Evolutionary conservation across 2,329 filamentous ascomycete genomes (phyloP), one percentile per base, ranked within the genome.

Genomic region (Colletotrichum sansevieriae): DNA sequence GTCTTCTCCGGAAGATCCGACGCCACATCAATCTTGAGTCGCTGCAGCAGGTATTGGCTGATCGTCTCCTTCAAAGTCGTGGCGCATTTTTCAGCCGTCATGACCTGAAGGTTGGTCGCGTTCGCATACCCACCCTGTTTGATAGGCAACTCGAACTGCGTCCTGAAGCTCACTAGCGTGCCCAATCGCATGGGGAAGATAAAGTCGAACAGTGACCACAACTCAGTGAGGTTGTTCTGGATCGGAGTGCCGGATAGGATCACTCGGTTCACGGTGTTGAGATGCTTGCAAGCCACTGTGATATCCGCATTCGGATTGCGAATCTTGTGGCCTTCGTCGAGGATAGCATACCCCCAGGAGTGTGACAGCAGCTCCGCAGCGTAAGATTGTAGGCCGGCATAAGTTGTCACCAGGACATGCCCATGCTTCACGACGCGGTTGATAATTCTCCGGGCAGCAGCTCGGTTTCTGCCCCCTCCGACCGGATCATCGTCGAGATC

Each of bases 141-240:
- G 77, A 99, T 99, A 0, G 96, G 96, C 43, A 97, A 92, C 76
- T 98, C 96, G 72, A 99, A 98, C 70, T 97, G 91, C 68, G 91
- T 91, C 52, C 94, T 89, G 77, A 99, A 99, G 71, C 92, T 94
- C 66, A 98, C 92, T 12, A 98, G 84, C 0, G 93, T 98, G 0
- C 96, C 97, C 6, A 99, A 83, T 13, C 95, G 91, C 93, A 98
- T 98, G 0, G 97, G 96, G 71, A 94, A 98, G 65, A 98, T 92
- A 76, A 99, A 99, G 77, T 99, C 97, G 76, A 99, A 98, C 0
- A 99, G 83, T 0, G 95, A 98, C 95, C 96, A 99, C 0, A 99
- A 83, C 77, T 99, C 97, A 0, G 92, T 91, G 29, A 99, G 82
- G 71, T 98, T 98, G 78, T 99, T 99, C 78, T 99, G 97, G 85